Base-by-base conservation (phyloP, 2,329 filamentous ascomycete species). In the Neofusicoccum cordaticola region DNA sequence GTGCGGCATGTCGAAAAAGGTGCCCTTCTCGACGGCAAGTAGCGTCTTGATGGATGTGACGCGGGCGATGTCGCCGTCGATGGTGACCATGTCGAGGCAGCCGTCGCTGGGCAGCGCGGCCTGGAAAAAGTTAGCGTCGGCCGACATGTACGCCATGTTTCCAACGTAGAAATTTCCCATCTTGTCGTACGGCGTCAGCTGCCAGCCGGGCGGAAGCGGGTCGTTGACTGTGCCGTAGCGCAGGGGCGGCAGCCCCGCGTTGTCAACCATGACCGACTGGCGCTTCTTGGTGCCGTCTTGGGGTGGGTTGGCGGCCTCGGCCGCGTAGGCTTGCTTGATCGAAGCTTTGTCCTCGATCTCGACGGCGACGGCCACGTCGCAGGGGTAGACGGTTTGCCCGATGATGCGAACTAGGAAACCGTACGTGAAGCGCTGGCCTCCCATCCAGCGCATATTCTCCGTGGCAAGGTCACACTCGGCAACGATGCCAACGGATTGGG, bases 381-480 rank as follows among this genome's bases (percentile, higher is more conserved):
- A 96, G 0, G 95, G 95, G 74, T 97, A 98, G 22, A 90, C 83
- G 37, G 86, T 91, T 74, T 91, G 89, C 63, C 86, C 84, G 51
- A 96, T 81, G 17, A 97, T 82, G 31, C 93, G 86, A 67, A 88
- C 83, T n/a, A 96, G 74, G 67, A 97, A 87, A 6, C 95, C 95
- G 71, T 90, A 90, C 0, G 91, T 93, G 72, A 99, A 99, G 62
- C 95, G 87, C 35, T 88, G 84, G 53, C 85, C 85, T 17, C 95
- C 95, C 90, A 99, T 93, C 93, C 94, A 98, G 48, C 95, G 88
- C 67, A 98, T 79, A 72, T 96, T 82, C 72, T 99, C 95, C 0
- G 95, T 99, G 2, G 86, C 93, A 12, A 99, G 82, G 76, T 99
- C 95, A 56, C 86, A 86, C 73, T 98, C 95, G 1, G 95, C 95